Evolutionary conservation across 2,329 filamentous ascomycete genomes (phyloP).

Genomic region (Calycina herbarum): DNA sequence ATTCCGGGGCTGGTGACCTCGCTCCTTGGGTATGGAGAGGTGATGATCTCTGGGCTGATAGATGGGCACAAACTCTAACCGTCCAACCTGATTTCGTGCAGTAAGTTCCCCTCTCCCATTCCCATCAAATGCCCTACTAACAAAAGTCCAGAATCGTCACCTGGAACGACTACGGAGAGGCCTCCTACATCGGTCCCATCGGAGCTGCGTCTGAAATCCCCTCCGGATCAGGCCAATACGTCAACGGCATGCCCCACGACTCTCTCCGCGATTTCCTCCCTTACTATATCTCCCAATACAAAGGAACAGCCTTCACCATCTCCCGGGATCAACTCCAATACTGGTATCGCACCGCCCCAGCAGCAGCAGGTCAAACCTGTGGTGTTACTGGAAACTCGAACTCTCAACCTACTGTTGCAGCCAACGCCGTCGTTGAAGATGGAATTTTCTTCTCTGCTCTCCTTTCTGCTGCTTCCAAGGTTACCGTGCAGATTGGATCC

Average conservation of each 20-base stretch:
- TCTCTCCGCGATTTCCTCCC: constrained; percentile 43
- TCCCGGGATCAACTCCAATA: constrained; percentile 39
- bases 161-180: constrained; percentile 54
- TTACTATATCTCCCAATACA: constrained; percentile 28
- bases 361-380: constrained; percentile 37
- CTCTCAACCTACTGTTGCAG: constrained; percentile 31
- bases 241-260: constrained; percentile 49
- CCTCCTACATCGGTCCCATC: constrained; percentile 50
- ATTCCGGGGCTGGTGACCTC: constrained; percentile 56
- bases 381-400: constrained; percentile 37
- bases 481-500: constrained; percentile 37
- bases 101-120: constrained; percentile 53
- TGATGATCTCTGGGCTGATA: constrained; percentile 41
- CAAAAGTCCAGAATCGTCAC: constrained; percentile 44
- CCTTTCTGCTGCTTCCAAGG: constrained; percentile 32
- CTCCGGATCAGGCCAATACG: constrained; percentile 48
- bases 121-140: constrained; percentile 14
- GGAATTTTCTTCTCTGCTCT: constrained; percentile 33
- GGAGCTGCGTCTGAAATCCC: constrained; percentile 35
- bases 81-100: constrained; percentile 45
- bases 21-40: constrained; percentile 53
- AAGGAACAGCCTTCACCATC: constrained; percentile 30
- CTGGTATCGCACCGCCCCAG: constrained; percentile 43
- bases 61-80: constrained; percentile 44
- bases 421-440: constrained; percentile 35